A percentile compares a stretch with the other conserved stretches of the same genome.
phyloP scores from a whole-genome alignment of 306 rosid species.

The Corylus avellana region DNA sequence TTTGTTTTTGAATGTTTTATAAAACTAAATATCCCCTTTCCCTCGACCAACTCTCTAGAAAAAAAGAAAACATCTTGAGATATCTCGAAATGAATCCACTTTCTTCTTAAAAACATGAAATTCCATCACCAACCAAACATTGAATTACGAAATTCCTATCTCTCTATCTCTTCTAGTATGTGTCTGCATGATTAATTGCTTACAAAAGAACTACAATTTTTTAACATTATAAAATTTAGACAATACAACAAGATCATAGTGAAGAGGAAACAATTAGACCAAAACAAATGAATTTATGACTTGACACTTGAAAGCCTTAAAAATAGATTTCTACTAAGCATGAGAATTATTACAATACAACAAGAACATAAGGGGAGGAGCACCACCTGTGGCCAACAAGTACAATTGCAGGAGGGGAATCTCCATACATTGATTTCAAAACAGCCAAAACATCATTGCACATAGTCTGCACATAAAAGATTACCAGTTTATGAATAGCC shows the following conservation, averaged over 20 bases:
- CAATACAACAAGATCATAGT: neutral
- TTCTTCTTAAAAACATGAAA: neutral
- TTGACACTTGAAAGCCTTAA: neutral
- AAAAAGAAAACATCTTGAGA: neutral
- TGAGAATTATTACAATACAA: neutral
- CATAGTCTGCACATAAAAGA: conserved; percentile 71
- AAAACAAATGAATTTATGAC: neutral
- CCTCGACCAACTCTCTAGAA: neutral
- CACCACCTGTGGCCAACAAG: conserved; percentile 73
- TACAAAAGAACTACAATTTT: neutral
- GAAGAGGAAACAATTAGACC: neutral
- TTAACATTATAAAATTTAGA: neutral
- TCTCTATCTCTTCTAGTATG: neutral
- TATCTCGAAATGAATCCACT: neutral
- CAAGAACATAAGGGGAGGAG: conserved; percentile 16
- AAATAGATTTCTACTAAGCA: neutral
- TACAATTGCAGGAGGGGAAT: conserved; percentile 74
- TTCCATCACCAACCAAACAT: neutral
- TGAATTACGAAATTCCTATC: neutral
- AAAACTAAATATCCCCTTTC: neutral
- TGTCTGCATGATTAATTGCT: neutral
- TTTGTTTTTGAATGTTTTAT: too few species aligned
- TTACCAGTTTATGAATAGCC: conserved; percentile 19
- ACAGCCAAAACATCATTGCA: conserved; percentile 85
- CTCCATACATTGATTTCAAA: conserved; percentile 68